phyloP scores from a whole-genome alignment of 2,329 filamentous ascomycete genomes.

The Knufia fluminis region DNA sequence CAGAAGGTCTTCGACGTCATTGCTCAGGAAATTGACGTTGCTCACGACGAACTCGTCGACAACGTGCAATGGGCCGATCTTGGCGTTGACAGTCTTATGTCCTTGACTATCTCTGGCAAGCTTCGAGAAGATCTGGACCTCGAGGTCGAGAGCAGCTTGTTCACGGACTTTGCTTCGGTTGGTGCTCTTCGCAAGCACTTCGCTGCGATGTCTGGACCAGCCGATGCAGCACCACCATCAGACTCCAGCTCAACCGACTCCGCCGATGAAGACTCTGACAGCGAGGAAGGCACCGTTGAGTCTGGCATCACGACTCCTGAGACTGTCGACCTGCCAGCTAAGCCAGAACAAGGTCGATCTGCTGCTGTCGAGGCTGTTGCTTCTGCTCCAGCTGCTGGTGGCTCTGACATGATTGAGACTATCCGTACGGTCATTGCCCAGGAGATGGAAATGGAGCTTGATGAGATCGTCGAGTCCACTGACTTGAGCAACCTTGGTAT shows the following conservation, averaged over 20 bases:
- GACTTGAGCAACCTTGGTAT: slow-evolving; percentile 37
- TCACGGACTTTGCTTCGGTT: slow-evolving; percentile 52
- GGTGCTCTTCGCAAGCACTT: slow-evolving; percentile 53
- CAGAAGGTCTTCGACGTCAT: slow-evolving; percentile 32
- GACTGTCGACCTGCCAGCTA: slow-evolving; percentile 22
- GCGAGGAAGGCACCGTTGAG: slow-evolving; percentile 22
- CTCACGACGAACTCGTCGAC: slow-evolving; percentile 49
- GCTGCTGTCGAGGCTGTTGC: slow-evolving; percentile 25
- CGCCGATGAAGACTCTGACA: slow-evolving; percentile 21
- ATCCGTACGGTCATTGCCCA: slow-evolving; percentile 35
- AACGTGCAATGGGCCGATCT: slow-evolving; percentile 53
- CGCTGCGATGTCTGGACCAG: slow-evolving; percentile 20
- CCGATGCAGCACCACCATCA: slow-evolving; percentile 22
- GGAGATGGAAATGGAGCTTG: slow-evolving; percentile 35
- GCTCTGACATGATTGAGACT: slow-evolving; percentile 30
- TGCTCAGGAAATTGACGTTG: slow-evolving; percentile 44
- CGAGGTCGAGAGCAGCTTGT: slow-evolving; percentile 50
- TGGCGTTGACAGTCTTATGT: slow-evolving; percentile 53
- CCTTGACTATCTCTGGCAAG: slow-evolving; percentile 51
- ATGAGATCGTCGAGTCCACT: slow-evolving; percentile 32
- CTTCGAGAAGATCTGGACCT: slow-evolving; percentile 54
- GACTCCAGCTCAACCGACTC: slow-evolving; percentile 24
- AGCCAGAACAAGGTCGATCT: slow-evolving; percentile 16
- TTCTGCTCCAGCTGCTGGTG: slow-evolving; percentile 29
- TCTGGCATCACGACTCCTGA: slow-evolving; percentile 25